Evolutionary conservation across 139 green algal genomes (phyloP).

Genomic region (Micractinium conductrix): DNA sequence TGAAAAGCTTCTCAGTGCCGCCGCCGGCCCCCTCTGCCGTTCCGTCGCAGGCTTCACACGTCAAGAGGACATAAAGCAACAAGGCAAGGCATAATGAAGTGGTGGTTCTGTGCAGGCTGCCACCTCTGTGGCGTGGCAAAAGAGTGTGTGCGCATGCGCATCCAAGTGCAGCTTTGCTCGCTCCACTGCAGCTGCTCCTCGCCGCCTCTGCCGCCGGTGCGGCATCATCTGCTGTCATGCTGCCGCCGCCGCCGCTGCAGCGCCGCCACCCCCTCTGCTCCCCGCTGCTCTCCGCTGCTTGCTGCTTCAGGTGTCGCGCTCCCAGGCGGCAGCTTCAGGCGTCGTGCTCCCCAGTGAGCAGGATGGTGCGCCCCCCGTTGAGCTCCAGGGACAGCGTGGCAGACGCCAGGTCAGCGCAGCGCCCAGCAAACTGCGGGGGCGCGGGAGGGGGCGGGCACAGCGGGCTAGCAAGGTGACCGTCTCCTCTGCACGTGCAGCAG

Average conservation of each 20-base stretch:
- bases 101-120: too few relatives aligned
- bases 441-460: not conserved
- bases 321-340: not conserved
- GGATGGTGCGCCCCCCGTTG: constrained; percentile 42
- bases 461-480: not conserved
- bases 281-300: not conserved
- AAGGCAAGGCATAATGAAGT: too few relatives aligned
- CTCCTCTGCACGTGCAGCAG: too few relatives aligned
- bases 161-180: too few relatives aligned
- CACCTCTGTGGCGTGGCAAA: too few relatives aligned
- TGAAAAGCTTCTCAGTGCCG: too few relatives aligned
- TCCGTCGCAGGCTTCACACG: too few relatives aligned
- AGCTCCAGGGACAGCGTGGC: constrained; percentile 69
- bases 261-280: not conserved
- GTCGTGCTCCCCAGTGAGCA: not conserved
- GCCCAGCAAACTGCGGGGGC: not conserved
- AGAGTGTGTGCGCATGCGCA: too few relatives aligned
- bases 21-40: too few relatives aligned
- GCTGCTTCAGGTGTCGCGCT: not conserved
- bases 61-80: too few relatives aligned
- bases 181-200: too few relatives aligned
- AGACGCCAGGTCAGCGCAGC: constrained; percentile 40
- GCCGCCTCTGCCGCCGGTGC: too few relatives aligned
- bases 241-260: not conserved
- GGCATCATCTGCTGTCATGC: not conserved